Evolutionary conservation across 129 eudicot genomes (phyloP).

Genomic region (Pseudognaphalium luteoalbum): DNA sequence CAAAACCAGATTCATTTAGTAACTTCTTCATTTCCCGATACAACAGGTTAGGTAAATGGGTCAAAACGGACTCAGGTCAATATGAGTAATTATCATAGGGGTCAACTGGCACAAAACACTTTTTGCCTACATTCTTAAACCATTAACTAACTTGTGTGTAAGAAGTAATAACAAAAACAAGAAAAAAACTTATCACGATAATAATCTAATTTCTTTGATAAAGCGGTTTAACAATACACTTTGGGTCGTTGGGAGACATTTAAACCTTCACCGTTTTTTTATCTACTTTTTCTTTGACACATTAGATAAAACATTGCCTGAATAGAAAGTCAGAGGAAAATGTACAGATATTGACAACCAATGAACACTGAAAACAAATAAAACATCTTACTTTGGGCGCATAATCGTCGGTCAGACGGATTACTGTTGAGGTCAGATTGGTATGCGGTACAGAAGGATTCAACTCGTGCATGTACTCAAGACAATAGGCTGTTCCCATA

Average conservation of each 20-base stretch:
- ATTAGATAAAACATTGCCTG: neutral
- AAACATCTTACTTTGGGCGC: slow-evolving; percentile 76
- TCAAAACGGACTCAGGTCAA: neutral
- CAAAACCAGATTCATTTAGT: slow-evolving; percentile 12
- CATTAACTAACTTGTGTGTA: neutral
- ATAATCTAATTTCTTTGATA: neutral
- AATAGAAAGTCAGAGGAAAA: neutral
- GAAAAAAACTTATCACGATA: neutral
- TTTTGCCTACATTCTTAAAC: neutral
- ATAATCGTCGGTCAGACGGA: slow-evolving; percentile 84
- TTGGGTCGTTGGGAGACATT: too few species aligned
- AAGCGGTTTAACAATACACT: neutral
- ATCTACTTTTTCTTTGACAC: neutral
- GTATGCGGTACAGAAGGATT: slow-evolving; percentile 64
- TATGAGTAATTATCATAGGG: neutral
- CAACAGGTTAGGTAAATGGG: too few species aligned
- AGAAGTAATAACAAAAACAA: neutral
- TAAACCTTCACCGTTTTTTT: neutral
- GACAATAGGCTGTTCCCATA: slow-evolving; percentile 91
- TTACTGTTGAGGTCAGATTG: slow-evolving; percentile 46
- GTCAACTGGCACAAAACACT: neutral
- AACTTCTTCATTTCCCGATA: slow-evolving; percentile 1
- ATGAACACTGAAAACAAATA: neutral
- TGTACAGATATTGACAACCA: neutral
- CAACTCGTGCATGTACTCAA: slow-evolving; percentile 80